phyloP scores from a whole-genome alignment of 805 yeast species.

The Saturnispora mendoncae region DNA sequence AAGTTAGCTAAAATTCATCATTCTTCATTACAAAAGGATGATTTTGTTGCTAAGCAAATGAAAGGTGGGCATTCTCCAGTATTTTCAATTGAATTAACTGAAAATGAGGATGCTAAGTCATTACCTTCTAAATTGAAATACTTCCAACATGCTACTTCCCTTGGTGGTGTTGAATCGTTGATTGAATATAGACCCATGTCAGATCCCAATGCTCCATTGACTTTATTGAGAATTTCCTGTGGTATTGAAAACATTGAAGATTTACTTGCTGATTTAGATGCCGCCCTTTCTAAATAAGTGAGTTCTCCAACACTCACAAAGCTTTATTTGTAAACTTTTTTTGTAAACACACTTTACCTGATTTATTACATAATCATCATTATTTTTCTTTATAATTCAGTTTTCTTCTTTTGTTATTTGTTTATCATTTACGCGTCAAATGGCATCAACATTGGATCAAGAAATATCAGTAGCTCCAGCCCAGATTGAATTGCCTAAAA shows the following conservation, averaged over 20 bases:
- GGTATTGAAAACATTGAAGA: conserved; percentile 78
- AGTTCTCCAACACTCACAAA: not conserved
- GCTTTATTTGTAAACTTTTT: no score
- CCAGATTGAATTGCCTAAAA: not conserved
- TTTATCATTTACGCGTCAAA: not conserved
- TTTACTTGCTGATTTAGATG: conserved; percentile 60
- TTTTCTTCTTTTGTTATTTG: not conserved
- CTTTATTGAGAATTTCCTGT: conserved; percentile 62
- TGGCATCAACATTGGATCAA: not conserved
- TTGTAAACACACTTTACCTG: no score
- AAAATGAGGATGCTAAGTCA: conserved; percentile 45
- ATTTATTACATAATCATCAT: not conserved
- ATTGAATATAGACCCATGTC: conserved; percentile 85
- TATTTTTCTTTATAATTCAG: not conserved
- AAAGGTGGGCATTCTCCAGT: conserved; percentile 64
- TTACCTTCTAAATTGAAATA: conserved; percentile 59
- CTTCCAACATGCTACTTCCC: conserved; percentile 86
- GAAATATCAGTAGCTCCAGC: not conserved
- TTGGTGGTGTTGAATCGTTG: conserved; percentile 87
- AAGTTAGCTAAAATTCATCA: conserved; percentile 50
- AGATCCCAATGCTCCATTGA: conserved; percentile 47
- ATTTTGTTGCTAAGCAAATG: conserved; percentile 56
- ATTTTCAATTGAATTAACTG: conserved; percentile 51
- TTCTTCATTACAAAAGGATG: conserved; percentile 69
- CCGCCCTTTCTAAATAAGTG: conserved; percentile 34